Evolutionary conservation across 1,139 yeast genomes (phyloP), one percentile per base, ranked within the genome.

Genomic region (Oligophagozyma castellii): DNA sequence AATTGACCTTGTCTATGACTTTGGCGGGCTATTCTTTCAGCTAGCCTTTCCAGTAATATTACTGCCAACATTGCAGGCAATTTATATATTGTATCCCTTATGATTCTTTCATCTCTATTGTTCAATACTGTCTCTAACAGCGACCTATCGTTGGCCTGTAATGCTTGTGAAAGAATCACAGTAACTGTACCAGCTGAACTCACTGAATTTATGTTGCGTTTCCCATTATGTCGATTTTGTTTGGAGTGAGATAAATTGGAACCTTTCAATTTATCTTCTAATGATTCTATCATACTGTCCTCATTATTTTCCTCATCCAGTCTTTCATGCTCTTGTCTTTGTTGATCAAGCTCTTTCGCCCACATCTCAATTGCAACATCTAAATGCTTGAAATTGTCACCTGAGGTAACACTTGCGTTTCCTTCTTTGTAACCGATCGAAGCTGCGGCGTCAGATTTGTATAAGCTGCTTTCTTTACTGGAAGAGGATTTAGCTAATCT

Each of bases 121-220:
- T 69, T 65, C 41, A 92, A 63, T 7, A 93, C 94, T 1, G 83
- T 70, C 52, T 92, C 96, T 35, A 78, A 58, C 29, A 77, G 58
- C 1, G 79, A 55, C 42, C 71, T 79, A 46, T 78, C 92, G 42
- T 75, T 76, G 16, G 78, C 72, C 43, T 68, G 72, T 36, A 78
- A 61, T 1, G 89, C 75, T 54, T 78, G 92, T 1, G 81, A 58
- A 32, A 78, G 59, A 7, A 77, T 67, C 3, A 73, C 68, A 2
- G 84, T 67, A 33, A 77, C 63, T 2, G 83, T 70, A 13, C 78
- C 78, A 2, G 78, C 65, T 10, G 69, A 61, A 30, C 67, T 21
- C 5, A 20, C 23, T 8, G 28, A 23, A n/a, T 23, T 20, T 14
- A 20, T 20, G 14, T 19, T 26, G 14, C 15, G 7, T 15, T 26